Conservation (phyloP, 202 grass and related monocot species). For the Bolboschoenoplectus hybrid region DNA sequence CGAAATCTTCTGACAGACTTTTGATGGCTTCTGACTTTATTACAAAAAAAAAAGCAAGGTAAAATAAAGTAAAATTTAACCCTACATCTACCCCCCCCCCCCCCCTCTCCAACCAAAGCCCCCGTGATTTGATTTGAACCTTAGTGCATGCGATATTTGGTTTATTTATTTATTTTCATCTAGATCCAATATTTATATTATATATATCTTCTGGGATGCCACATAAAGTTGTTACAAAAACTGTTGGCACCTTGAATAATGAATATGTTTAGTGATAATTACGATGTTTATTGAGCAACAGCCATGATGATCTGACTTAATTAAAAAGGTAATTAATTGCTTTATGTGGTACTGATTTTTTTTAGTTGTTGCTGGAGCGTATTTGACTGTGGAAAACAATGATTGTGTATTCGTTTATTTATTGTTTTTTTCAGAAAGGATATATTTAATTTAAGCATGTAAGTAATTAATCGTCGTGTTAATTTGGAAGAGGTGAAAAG, state of each 20-base stretch:
- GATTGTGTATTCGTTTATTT: not conserved
- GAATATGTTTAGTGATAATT: not conserved
- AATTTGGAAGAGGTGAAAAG: too few species aligned
- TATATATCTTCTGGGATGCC: not conserved
- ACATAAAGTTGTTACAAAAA: slow-evolving; percentile 28
- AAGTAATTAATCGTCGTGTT: too few species aligned
- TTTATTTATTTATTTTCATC: not conserved
- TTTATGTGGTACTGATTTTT: not conserved
- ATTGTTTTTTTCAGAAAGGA: not conserved
- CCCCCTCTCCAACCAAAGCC: too few species aligned
- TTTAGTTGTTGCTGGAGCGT: not conserved
- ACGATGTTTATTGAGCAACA: not conserved
- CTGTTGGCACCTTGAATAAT: not conserved
- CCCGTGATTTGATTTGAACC: slow-evolving; percentile 45
- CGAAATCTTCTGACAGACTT: slow-evolving; percentile 36
- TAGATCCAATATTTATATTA: slow-evolving; percentile 25
- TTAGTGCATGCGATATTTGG: not conserved
- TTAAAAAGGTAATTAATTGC: not conserved
- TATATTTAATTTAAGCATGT: too few species aligned
- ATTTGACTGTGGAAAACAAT: not conserved
- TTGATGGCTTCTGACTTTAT: slow-evolving; percentile 43
- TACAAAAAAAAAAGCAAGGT: not conserved
- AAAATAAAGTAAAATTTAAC: slow-evolving; percentile 27
- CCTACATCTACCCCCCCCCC: not conserved
- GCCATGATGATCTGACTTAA: not conserved